Percentiles rank a stretch among this genome's conserved stretches.
These are phyloP conservation scores for Trichoderma gracile DNA, from an alignment of 2,329 filamentous ascomycete species.

Conservation along the genomic window DNA sequence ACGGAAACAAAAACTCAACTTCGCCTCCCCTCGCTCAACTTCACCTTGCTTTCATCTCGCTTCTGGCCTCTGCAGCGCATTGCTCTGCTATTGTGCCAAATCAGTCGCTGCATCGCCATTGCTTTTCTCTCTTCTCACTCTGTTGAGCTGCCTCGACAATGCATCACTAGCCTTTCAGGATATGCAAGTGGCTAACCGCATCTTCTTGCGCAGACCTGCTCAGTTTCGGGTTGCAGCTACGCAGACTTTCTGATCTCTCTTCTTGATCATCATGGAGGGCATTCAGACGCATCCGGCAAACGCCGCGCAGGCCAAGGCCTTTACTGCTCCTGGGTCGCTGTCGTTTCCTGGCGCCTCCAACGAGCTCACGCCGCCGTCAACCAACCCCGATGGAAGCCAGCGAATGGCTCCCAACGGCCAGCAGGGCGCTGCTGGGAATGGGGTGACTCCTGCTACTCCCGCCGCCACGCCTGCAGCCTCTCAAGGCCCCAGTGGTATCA, in stretches of 20 bases:
- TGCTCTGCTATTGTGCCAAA: conserved; percentile 4
- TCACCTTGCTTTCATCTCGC: conserved; percentile 30
- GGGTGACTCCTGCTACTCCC: conserved; percentile 85
- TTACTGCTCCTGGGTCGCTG: conserved; percentile 87
- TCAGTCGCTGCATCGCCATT: conserved; percentile 3
- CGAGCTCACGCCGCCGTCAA: conserved; percentile 78
- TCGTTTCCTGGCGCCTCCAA: conserved; percentile 85
- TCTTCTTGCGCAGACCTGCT: conserved; percentile 39
- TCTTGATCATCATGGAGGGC: conserved; percentile 77
- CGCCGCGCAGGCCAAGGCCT: conserved; percentile 91
- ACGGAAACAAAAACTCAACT: conserved; percentile 30
- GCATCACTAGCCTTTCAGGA: background rate
- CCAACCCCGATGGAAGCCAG: conserved; percentile 60
- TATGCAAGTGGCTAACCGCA: conserved; percentile 33
- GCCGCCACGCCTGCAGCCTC: conserved; percentile 86
- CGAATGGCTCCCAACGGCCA: conserved; percentile 46
- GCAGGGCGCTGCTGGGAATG: conserved; percentile 67
- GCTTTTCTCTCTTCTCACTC: conserved; percentile 1
- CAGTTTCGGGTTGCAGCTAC: conserved; percentile 26
- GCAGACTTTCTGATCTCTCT: conserved; percentile 29
- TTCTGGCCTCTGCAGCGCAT: conserved; percentile 21
- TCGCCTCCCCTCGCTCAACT: conserved; percentile 31
- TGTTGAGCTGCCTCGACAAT: conserved; percentile 4
- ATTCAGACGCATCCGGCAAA: conserved; percentile 90
- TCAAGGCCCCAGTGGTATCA: conserved; percentile 82